A percentile compares a stretch with the other conserved stretches of the same genome.
These are phyloP conservation scores for Tricholoma bakamatsutake DNA, from an alignment of 768 basidiomycete species.

Conservation along the genomic window DNA sequence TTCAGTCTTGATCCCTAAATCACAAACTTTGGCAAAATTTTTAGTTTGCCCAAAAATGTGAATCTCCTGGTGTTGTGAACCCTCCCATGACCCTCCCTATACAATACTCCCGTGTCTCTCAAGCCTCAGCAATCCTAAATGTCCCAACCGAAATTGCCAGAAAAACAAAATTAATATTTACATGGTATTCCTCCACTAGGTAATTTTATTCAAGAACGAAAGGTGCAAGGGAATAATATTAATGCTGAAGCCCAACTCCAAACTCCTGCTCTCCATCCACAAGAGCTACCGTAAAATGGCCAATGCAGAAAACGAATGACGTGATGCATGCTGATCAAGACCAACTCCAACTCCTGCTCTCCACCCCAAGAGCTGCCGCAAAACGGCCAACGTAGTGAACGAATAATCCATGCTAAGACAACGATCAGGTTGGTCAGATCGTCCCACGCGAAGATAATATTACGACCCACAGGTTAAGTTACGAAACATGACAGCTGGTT, in stretches of 20 bases:
- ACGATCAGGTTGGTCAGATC: neutral
- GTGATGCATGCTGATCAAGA: neutral
- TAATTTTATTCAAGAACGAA: neutral
- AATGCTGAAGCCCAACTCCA: neutral
- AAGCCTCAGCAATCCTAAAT: too few relatives aligned
- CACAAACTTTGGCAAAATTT: too few relatives aligned
- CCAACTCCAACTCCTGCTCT: neutral
- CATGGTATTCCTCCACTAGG: too few relatives aligned
- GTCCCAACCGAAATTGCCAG: too few relatives aligned
- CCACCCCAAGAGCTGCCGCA: neutral
- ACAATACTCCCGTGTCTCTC: too few relatives aligned
- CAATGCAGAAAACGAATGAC: neutral
- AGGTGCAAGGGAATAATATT: neutral
- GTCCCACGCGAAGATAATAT: neutral
- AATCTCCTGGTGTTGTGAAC: too few relatives aligned
- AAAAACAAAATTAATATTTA: too few relatives aligned
- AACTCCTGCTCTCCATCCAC: neutral
- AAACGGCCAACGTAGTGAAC: neutral
- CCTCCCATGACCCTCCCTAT: too few relatives aligned
- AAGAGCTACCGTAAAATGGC: neutral
- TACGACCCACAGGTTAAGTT: neutral
- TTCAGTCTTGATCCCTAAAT: too few relatives aligned
- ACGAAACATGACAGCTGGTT: neutral
- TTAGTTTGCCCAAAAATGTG: too few relatives aligned
- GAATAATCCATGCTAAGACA: neutral